Percentiles rank a stretch among this genome's conserved stretches.
Evolutionary conservation across 208 protist genomes (phyloP).

Genomic region (Leishmania guyanensis): DNA sequence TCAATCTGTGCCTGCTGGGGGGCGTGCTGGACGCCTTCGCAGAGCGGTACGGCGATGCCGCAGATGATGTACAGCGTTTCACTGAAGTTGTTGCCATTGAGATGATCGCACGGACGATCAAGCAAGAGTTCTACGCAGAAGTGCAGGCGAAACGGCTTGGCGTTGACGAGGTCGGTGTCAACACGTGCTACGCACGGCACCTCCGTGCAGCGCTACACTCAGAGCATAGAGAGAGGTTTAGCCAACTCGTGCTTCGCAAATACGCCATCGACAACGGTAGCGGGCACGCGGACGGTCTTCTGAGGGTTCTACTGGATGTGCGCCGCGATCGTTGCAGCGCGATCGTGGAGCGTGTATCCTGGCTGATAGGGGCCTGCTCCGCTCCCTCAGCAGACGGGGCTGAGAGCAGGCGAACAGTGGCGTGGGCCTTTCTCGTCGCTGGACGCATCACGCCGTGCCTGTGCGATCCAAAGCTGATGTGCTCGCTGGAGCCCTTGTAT

Average conservation of each 20-base stretch:
- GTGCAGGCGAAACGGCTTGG: constrained; percentile 81
- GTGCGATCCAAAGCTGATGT: constrained; percentile 41
- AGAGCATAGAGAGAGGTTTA: constrained; percentile 28
- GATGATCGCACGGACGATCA: constrained; percentile 76
- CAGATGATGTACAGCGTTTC: constrained; percentile 20
- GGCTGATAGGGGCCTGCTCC: constrained; percentile 50
- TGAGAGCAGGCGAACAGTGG: constrained; percentile 12
- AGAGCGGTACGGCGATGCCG: constrained; percentile 8
- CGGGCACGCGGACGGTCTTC: constrained; percentile 30
- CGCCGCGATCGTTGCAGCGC: constrained; percentile 38
- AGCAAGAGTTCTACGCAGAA: constrained; percentile 83
- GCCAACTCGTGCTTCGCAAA: constrained; percentile 63
- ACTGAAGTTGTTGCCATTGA: constrained; percentile 50
- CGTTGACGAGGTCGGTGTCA: constrained; percentile 48
- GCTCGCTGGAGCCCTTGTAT: constrained; percentile 51
- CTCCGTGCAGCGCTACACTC: constrained; percentile 52
- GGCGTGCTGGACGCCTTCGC: constrained; percentile 44
- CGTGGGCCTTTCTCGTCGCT: constrained; percentile 49
- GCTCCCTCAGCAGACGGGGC: neutral
- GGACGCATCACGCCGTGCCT: constrained; percentile 59
- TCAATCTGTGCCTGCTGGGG: constrained; percentile 81
- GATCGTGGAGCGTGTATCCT: constrained; percentile 62
- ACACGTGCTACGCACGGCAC: constrained; percentile 40
- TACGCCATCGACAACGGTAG: constrained; percentile 27
- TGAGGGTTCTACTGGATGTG: constrained; percentile 43